A percentile compares a stretch with the other conserved stretches of the same genome.
Conservation (phyloP, 148 eudicot species). For the Limonium bicolor region DNA sequence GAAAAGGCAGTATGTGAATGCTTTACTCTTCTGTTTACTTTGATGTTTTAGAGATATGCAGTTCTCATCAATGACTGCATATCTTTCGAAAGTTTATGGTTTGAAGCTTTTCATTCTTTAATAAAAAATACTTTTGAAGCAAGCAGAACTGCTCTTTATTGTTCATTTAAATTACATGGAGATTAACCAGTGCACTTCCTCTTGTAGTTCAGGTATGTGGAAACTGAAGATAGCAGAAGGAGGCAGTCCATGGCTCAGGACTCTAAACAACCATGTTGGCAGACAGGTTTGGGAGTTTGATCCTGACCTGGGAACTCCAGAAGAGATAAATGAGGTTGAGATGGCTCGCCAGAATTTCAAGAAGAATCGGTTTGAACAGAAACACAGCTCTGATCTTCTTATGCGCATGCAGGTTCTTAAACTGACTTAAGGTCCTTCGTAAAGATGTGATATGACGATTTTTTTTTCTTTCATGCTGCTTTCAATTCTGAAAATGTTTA, state of each 20-base stretch:
- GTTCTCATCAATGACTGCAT: no score
- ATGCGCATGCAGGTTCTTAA: slow-evolving; percentile 71
- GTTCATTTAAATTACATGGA: no score
- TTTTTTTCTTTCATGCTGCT: background rate
- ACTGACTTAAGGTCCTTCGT: background rate
- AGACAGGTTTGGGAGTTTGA: slow-evolving; percentile 95
- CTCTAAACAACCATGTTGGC: slow-evolving; percentile 59
- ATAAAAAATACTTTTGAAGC: no score
- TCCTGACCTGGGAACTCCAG: slow-evolving; percentile 39
- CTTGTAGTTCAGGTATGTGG: slow-evolving; percentile 74
- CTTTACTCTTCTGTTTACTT: no score
- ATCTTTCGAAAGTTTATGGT: no score
- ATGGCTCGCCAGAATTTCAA: slow-evolving; percentile 42
- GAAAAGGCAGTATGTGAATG: no score
- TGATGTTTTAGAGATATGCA: no score
- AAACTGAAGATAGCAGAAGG: slow-evolving; percentile 84
- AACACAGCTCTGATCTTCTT: slow-evolving; percentile 76
- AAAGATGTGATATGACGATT: background rate
- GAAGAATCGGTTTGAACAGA: slow-evolving; percentile 44
- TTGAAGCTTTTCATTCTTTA: no score
- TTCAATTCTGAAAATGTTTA: no score
- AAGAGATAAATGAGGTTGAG: slow-evolving; percentile 44
- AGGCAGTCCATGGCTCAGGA: slow-evolving; percentile 51
- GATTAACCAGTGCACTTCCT: no score
- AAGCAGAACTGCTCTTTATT: no score